phyloP scores from a whole-genome alignment of 345 rosid species.

The Aegle marmelos region DNA sequence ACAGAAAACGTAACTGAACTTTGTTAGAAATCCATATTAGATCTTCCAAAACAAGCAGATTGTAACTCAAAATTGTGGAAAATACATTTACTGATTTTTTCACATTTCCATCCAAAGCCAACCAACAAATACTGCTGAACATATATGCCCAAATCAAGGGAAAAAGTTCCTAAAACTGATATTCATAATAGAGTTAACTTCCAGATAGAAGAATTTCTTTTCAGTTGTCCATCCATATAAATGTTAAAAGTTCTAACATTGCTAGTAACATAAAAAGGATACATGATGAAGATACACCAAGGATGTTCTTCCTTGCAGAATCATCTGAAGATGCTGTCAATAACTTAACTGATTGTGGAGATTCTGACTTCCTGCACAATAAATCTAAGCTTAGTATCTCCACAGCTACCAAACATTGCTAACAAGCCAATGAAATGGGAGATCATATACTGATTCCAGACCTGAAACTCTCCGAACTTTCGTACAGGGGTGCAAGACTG shows the following conservation, averaged over 20 bases:
- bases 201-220: neutral
- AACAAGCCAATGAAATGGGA: slow-evolving; percentile 8
- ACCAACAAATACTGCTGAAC: neutral
- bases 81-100: neutral
- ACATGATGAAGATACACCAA: slow-evolving; percentile 69
- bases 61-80: neutral
- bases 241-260: neutral
- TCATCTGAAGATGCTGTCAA: slow-evolving; percentile 78
- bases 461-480: slow-evolving; percentile 59
- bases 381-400: slow-evolving; percentile 15
- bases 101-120: neutral
- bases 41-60: neutral
- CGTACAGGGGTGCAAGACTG: slow-evolving; percentile 43
- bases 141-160: neutral
- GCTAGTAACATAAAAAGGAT: slow-evolving; percentile 45
- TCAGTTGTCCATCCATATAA: neutral
- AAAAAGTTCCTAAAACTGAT: neutral
- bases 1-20: neutral
- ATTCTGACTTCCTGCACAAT: slow-evolving; percentile 59
- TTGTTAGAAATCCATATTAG: neutral
- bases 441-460: slow-evolving; percentile 19
- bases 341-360: slow-evolving; percentile 65
- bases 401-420: neutral
- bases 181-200: neutral
- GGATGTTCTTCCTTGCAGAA: slow-evolving; percentile 58